phyloP scores from a whole-genome alignment of 345 rosid genomes.

The Citrus reticulata region DNA sequence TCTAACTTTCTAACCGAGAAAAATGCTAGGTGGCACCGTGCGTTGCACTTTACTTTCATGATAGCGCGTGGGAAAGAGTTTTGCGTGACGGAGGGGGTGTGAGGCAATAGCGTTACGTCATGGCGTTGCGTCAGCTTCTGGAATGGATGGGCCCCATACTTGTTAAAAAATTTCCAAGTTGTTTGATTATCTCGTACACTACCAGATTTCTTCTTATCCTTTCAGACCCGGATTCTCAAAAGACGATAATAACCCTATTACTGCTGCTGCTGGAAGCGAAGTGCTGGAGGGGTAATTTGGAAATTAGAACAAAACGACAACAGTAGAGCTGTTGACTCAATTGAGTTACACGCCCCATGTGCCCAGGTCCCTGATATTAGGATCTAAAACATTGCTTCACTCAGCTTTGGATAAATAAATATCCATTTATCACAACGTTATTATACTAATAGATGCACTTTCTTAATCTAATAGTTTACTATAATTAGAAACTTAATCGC shows the following conservation, averaged over 20 bases:
- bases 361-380: too few relatives aligned
- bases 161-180: not conserved
- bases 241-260: not conserved
- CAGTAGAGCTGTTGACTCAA: not conserved
- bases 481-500: too few relatives aligned
- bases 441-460: too few relatives aligned
- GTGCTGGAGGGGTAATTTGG: not conserved
- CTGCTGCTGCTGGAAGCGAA: not conserved
- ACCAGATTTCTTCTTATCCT: slow-evolving; percentile 4
- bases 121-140: not conserved
- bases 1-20: not conserved
- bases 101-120: not conserved
- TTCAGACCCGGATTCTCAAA: not conserved
- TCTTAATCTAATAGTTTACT: too few relatives aligned
- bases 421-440: too few relatives aligned
- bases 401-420: too few relatives aligned
- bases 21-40: not conserved
- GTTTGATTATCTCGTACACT: not conserved
- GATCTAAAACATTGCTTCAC: too few relatives aligned
- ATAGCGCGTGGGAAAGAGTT: not conserved
- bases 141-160: not conserved
- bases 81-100: not conserved
- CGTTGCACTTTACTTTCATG: not conserved
- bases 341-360: too few relatives aligned
- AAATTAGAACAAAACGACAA: not conserved